Base-by-base conservation (phyloP, 1,284 basidiomycete species). In the Schizopora paradoxa region DNA sequence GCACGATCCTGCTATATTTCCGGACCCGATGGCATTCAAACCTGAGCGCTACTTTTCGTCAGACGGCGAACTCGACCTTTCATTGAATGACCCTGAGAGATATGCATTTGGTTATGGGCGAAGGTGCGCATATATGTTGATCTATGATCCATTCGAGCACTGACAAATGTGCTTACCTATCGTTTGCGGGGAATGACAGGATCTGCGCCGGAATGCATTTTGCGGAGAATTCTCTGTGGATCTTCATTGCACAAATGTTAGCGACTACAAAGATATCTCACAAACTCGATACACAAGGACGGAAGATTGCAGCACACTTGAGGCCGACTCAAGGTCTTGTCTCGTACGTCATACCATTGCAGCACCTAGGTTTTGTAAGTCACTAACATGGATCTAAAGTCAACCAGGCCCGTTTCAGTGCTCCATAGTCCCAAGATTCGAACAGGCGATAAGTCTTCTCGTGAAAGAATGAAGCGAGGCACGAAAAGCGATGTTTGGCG, bases 201-300 rank as follows among this genome's bases (percentile, higher is more conserved):
- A 65, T 72, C 13, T 75, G 71, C 49, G 68, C 70, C 0, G 70
- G 73, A 0, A 65, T 67, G 63, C 66, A 73, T 45, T 61, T 74
- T n/a, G 72, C 66, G 1, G 56, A 56, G 22, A 70, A 71, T 52
- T 69, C 68, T 2, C 38, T 72, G 8, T 69, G 66, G 48, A 69
- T 75, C 50, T 64, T 66, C 49, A 56, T 71, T 13, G 59, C 69
- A 1, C 59, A 22, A 13, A 40, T 45, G 13, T 33, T 49, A n/a
- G 10, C 42, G 21, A 29, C 32, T 3, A 34, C 45, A 11, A 29
- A 45, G 18, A 49, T 49, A 19, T n/a, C 35, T 4, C 10, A 11
- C 25, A 16, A 26, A 27, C 32, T 7, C 7, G 48, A 49, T 26
- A 27, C 10, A 2, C 10, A 33, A 11, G 48, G 48, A 13, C 29